Evolutionary conservation across 805 yeast genomes (phyloP), one percentile per base, ranked within the genome.

Genomic region (Nakazawaea pomicola): DNA sequence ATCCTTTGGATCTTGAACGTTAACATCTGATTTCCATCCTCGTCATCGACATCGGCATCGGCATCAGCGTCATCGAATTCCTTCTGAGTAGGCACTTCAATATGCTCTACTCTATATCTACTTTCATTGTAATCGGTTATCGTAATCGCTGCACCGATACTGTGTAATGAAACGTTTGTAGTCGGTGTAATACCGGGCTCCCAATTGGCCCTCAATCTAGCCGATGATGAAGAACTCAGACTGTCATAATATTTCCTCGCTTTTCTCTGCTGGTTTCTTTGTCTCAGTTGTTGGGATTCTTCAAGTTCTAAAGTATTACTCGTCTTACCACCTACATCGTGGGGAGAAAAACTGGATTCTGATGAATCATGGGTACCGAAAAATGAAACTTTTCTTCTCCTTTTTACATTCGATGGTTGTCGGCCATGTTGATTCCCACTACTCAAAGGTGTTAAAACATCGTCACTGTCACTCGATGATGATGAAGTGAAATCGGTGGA

Each of bases 171-270:
- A 4, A 78, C 79, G 17, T 62, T 67, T 1, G 80, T 76, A 1
- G 72, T 70, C 7, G 65, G 54, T 25, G 74, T 62, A 49, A 77
- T 73, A 20, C 83, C 83, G 0, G 83, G 83, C 49, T 77, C 83
- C 74, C 77, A 72, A 18, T 71, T 76, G 4, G 75, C 66, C 35
- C 72, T 51, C 37, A 60, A 64, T 30, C 68, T 59, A 3, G 59
- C 61, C 7, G 58, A 58, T 1, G 57, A 54, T 4, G 61, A 48
- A 15, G 67, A 65, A 19, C 58, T 55, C 9, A 61, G 56, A n/a
- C 68, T 55, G 5, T 67, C 69, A 3, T 49, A 46, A 44, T 67
- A 68, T 28, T 52, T 57, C 28, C 67, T 48, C 14, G 36, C 24
- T 6, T 54, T 46, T 21, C 18, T 29, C 32, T 32, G 30, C n/a